These are phyloP conservation scores for Diaporthe batatas DNA, from an alignment of 2,329 filamentous ascomycete genomes.

Conservation along the genomic window DNA sequence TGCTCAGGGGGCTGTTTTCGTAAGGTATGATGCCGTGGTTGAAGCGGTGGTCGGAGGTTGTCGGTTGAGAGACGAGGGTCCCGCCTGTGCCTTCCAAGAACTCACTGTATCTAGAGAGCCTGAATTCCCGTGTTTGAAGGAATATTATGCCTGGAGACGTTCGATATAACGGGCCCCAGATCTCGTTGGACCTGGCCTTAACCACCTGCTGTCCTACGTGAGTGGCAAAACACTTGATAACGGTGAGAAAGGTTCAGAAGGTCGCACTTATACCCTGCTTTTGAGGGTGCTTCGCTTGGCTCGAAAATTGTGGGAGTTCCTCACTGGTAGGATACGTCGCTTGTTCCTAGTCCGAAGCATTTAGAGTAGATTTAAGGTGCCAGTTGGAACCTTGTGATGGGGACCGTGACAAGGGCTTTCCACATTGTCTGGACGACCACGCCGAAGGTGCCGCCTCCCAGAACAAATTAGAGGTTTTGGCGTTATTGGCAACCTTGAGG, in stretches of 20 bases:
- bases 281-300: slow-evolving; percentile 1
- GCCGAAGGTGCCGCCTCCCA: slow-evolving; percentile 15
- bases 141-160: slow-evolving; percentile 7
- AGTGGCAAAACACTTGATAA: slow-evolving; percentile 6
- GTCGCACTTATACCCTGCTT: background rate
- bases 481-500: background rate
- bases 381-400: background rate
- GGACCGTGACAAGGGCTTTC: slow-evolving; percentile 16
- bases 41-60: slow-evolving; percentile 4
- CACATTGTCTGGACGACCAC: slow-evolving; percentile 7
- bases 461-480: background rate
- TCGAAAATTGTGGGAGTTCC: background rate
- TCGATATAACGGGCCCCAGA: slow-evolving; percentile 12
- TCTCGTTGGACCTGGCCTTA: slow-evolving; percentile 14
- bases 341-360: slow-evolving; percentile 1
- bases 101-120: slow-evolving; percentile 8
- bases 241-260: slow-evolving; percentile 1
- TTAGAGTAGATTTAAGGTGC: slow-evolving; percentile 14
- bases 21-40: background rate
- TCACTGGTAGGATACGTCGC: background rate
- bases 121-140: slow-evolving; percentile 4
- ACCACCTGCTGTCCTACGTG: background rate
- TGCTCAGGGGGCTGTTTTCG: slow-evolving; percentile 2
- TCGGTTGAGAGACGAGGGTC: background rate
- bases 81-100: slow-evolving; percentile 11